A percentile compares a stretch with the other conserved stretches of the same genome.
These are phyloP conservation scores for Eucalyptus regnans DNA, from an alignment of 345 rosid species.

Conservation along the genomic window DNA sequence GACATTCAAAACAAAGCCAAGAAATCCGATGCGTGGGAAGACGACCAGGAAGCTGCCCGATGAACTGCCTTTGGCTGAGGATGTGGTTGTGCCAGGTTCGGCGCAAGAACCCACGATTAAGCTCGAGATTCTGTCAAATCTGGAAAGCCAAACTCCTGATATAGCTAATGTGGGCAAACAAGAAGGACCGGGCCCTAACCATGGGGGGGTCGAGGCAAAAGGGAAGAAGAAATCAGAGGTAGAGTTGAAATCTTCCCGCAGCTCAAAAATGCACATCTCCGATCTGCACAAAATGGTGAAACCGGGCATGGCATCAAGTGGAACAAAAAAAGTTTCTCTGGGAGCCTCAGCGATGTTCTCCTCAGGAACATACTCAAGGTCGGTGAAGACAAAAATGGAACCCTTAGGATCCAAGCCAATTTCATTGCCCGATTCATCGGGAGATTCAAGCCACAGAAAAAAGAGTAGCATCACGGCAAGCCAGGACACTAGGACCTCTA, in stretches of 20 bases:
- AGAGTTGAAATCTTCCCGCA: conserved; percentile 6
- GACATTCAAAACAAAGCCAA: neutral
- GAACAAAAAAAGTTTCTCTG: neutral
- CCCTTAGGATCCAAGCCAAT: neutral
- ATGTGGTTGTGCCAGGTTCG: neutral
- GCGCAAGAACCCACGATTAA: neutral
- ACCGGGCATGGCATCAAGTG: neutral
- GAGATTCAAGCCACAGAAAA: neutral
- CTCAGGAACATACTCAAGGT: neutral
- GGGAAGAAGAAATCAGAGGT: neutral
- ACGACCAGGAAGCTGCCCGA: neutral
- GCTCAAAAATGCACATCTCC: neutral
- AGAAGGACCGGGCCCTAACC: neutral
- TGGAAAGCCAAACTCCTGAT: neutral
- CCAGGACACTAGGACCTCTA: neutral
- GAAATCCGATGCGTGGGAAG: neutral
- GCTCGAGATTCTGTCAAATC: neutral
- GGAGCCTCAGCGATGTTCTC: neutral
- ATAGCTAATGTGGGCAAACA: neutral
- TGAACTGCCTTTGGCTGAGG: neutral
- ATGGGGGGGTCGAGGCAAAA: neutral
- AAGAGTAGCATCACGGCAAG: neutral
- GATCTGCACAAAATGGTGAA: neutral
- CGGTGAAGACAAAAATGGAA: neutral
- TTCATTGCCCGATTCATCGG: neutral